These are phyloP conservation scores for Canariomyces notabilis DNA, from an alignment of 2,329 filamentous ascomycete genomes.

Conservation along the genomic window DNA sequence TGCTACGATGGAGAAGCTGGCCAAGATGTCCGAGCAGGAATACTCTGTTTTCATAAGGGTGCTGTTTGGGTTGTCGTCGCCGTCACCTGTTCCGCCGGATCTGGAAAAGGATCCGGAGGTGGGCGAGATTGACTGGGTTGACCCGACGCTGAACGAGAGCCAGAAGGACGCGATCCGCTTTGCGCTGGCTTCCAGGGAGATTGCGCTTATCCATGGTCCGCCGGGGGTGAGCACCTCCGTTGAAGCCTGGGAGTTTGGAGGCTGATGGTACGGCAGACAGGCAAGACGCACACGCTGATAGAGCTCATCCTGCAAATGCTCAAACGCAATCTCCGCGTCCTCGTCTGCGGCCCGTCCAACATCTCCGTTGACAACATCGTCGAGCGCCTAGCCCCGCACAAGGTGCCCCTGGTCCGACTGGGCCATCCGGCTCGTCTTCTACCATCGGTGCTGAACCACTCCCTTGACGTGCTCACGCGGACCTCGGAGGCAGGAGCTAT, in stretches of 20 bases:
- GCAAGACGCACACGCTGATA: slow-evolving; percentile 94
- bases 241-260: slow-evolving; percentile 1
- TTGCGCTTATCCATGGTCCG: slow-evolving; percentile 89
- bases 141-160: slow-evolving; percentile 57
- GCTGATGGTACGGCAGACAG: slow-evolving; percentile 52
- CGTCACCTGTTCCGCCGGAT: slow-evolving; percentile 43
- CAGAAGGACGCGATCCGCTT: slow-evolving; percentile 72
- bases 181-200: slow-evolving; percentile 72
- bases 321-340: slow-evolving; percentile 64
- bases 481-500: slow-evolving; percentile 87
- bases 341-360: slow-evolving; percentile 96
- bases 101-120: slow-evolving; percentile 38
- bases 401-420: slow-evolving; percentile 80
- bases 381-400: slow-evolving; percentile 79
- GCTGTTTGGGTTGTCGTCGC: slow-evolving; percentile 54
- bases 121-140: slow-evolving; percentile 53
- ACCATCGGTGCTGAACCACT: slow-evolving; percentile 82
- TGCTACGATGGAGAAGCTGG: slow-evolving; percentile 54
- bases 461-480: slow-evolving; percentile 82
- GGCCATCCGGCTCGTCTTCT: slow-evolving; percentile 89
- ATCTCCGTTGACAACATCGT: slow-evolving; percentile 98
- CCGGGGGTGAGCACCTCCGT: slow-evolving; percentile 57
- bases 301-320: slow-evolving; percentile 91
- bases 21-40: slow-evolving; percentile 52
- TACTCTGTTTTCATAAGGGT: slow-evolving; percentile 58